phyloP scores from a whole-genome alignment of 2,329 filamentous ascomycete species.

The Stachybotrys chlorohalonatus region DNA sequence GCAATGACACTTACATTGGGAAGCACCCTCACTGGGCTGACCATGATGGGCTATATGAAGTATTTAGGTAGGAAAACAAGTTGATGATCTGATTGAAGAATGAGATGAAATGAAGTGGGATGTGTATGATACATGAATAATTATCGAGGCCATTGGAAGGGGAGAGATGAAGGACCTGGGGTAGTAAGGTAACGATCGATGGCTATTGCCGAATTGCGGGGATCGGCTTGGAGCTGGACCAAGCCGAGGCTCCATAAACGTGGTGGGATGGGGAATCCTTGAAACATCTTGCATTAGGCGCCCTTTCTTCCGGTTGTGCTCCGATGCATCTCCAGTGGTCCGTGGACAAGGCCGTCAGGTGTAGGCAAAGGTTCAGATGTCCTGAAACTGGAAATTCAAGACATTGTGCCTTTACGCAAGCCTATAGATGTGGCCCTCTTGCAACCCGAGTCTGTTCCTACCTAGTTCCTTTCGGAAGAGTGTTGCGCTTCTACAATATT shows the following conservation, averaged over 20 bases:
- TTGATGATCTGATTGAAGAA: not conserved
- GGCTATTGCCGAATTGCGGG: not conserved
- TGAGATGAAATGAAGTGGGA: not conserved
- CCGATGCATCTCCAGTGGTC: too few relatives aligned
- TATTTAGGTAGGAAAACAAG: not conserved
- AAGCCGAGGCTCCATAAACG: not conserved
- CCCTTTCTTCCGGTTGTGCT: too few relatives aligned
- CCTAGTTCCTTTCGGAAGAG: too few relatives aligned
- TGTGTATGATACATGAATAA: not conserved
- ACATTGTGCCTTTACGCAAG: too few relatives aligned
- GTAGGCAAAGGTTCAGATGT: too few relatives aligned
- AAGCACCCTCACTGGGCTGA: slow-evolving; percentile 18
- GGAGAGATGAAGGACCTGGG: not conserved
- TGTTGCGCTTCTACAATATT: too few relatives aligned
- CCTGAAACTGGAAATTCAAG: too few relatives aligned
- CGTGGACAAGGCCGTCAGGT: too few relatives aligned
- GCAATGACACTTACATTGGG: slow-evolving; percentile 20
- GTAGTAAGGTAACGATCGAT: not conserved
- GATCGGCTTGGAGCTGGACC: not conserved
- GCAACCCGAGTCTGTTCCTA: too few relatives aligned
- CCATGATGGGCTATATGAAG: slow-evolving; percentile 9
- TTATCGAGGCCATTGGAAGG: not conserved
- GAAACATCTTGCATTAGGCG: too few relatives aligned
- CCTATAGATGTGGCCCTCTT: too few relatives aligned
- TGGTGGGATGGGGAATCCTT: too few relatives aligned